Percentiles rank a stretch among this genome's conserved stretches.
Conservation (phyloP, 306 rosid species). For the Cyamopsis tetragonoloba region DNA sequence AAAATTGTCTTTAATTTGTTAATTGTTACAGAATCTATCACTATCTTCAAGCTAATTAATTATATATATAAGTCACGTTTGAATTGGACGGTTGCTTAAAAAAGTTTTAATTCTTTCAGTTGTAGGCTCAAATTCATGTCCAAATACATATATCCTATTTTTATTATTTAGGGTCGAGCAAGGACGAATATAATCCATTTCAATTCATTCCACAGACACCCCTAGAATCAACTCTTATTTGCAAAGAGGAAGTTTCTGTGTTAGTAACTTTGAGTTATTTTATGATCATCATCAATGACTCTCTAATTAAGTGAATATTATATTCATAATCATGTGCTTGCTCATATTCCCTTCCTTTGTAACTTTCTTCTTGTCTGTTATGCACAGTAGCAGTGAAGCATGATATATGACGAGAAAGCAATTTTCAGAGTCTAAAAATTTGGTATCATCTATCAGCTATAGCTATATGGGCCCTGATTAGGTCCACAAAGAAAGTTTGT, state of each 20-base stretch:
- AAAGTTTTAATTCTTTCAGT: constrained; percentile 43
- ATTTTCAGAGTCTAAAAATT: constrained; percentile 10
- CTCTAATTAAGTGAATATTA: constrained; percentile 9
- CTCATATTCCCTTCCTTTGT: constrained; percentile 33
- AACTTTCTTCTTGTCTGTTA: constrained; percentile 35
- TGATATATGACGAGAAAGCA: constrained; percentile 12
- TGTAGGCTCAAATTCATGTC: too few species aligned
- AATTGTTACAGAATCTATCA: constrained; percentile 38
- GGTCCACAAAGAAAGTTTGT: constrained; percentile 13
- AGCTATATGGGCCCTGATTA: constrained; percentile 20
- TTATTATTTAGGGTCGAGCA: too few species aligned
- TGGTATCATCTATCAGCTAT: not conserved
- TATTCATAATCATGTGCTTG: constrained; percentile 17
- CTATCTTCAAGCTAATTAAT: constrained; percentile 24
- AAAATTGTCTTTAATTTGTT: constrained; percentile 50
- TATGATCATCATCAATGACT: constrained; percentile 18
- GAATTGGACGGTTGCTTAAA: constrained; percentile 41
- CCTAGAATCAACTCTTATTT: too few species aligned
- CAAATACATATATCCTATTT: too few species aligned
- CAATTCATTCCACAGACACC: too few species aligned
- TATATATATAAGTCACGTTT: too few species aligned
- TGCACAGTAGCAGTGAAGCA: constrained; percentile 17
- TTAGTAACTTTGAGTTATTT: not conserved
- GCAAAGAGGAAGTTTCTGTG: constrained; percentile 11
- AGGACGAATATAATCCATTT: too few species aligned